These are phyloP conservation scores for Xylariales sp. DNA, from an alignment of 2,329 filamentous ascomycete species.

Conservation along the genomic window DNA sequence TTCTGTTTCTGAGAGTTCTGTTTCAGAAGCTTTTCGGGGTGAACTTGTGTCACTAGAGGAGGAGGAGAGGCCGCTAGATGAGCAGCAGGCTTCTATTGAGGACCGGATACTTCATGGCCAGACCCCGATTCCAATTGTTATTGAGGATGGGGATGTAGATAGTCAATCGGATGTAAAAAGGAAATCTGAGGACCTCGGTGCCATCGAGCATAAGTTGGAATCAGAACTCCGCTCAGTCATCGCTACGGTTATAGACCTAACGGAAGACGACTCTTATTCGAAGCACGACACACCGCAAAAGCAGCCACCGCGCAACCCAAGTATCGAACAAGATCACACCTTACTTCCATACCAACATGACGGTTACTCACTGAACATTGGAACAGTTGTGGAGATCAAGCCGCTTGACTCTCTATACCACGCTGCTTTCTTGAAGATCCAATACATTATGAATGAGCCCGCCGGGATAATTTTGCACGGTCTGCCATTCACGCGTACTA, in stretches of 20 bases:
- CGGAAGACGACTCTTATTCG: not conserved
- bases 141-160: not conserved
- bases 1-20: no score
- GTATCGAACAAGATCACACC: not conserved
- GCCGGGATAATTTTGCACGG: constrained; percentile 19
- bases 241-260: constrained; percentile 4
- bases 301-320: not conserved
- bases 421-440: constrained; percentile 17
- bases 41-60: not conserved
- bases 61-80: constrained; percentile 2
- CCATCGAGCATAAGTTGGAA: not conserved
- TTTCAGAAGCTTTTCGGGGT: not conserved
- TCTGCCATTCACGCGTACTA: constrained; percentile 21
- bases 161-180: not conserved
- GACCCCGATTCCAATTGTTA: no score
- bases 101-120: not conserved
- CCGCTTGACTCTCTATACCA: not conserved
- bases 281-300: not conserved
- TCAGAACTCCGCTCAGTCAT: not conserved
- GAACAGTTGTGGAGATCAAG: constrained; percentile 3
- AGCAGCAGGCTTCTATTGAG: not conserved
- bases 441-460: constrained; percentile 13
- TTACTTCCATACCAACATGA: not conserved
- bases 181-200: not conserved
- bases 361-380: not conserved